These are phyloP conservation scores for Clavispora carvajalis DNA, from an alignment of 805 yeast species.

Conservation along the genomic window DNA sequence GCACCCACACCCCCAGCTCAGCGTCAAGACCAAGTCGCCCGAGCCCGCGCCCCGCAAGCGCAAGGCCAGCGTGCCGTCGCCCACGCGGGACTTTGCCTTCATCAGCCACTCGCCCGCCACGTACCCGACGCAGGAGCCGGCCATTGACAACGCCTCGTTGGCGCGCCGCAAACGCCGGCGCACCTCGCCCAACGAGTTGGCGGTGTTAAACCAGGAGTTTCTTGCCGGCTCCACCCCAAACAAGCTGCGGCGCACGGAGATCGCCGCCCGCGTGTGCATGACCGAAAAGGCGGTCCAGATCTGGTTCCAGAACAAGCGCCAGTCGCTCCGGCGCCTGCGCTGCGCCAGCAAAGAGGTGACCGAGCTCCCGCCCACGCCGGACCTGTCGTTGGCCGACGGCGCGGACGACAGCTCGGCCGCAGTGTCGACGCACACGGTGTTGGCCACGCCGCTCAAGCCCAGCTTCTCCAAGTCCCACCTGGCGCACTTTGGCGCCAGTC, in stretches of 20 bases:
- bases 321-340: conserved; percentile 57
- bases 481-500: conserved; percentile 6
- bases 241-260: conserved; percentile 65
- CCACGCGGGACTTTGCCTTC: conserved; percentile 59
- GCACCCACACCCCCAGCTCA: conserved; percentile 8
- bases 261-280: conserved; percentile 82
- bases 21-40: conserved; percentile 4
- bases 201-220: conserved; percentile 78
- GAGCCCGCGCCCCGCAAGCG: conserved; percentile 31
- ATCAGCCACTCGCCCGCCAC: conserved; percentile 91
- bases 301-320: conserved; percentile 97
- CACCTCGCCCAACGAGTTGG: conserved; percentile 83
- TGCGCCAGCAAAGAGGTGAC: conserved; percentile 35
- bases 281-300: conserved; percentile 97
- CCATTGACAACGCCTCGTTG: conserved; percentile 82
- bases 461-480: conserved; percentile 9
- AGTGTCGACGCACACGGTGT: conserved; percentile 1
- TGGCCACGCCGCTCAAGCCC: conserved; percentile 12
- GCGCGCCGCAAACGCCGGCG: conserved; percentile 95
- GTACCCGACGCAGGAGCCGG: conserved; percentile 75
- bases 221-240: conserved; percentile 75
- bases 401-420: conserved; percentile 2
- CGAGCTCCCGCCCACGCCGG: conserved; percentile 39
- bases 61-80: conserved; percentile 8
- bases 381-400: conserved; percentile 5